Evolutionary conservation across 352 stramenopile genomes (phyloP).

Genomic region (Bremia lactucae): DNA sequence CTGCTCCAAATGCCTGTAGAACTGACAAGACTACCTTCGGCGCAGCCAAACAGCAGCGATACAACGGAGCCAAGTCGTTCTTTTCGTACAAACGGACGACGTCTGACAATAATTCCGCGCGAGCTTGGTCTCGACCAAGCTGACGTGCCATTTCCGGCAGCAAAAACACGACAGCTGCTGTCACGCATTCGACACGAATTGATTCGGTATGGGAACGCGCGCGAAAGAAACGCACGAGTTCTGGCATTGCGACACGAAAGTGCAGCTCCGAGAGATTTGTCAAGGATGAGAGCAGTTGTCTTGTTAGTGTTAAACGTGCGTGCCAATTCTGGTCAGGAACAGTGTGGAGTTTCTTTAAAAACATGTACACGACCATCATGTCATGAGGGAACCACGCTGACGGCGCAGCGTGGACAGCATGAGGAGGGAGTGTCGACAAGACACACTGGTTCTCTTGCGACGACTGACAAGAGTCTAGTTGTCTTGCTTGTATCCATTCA

Average conservation of each 20-base stretch:
- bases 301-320: slow-evolving; percentile 26
- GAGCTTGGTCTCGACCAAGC: slow-evolving; percentile 24
- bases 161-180: slow-evolving; percentile 49
- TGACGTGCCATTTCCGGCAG: slow-evolving; percentile 32
- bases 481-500: slow-evolving; percentile 8
- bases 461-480: slow-evolving; percentile 1
- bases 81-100: slow-evolving; percentile 52
- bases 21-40: slow-evolving; percentile 41
- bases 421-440: slow-evolving; percentile 1
- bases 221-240: slow-evolving; percentile 47
- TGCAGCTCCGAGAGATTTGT: slow-evolving; percentile 27
- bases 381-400: slow-evolving; percentile 35
- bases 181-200: slow-evolving; percentile 32
- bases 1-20: slow-evolving; percentile 34
- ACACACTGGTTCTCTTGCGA: background rate
- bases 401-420: slow-evolving; percentile 16
- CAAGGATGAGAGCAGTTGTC: slow-evolving; percentile 26
- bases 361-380: slow-evolving; percentile 37
- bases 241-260: slow-evolving; percentile 40
- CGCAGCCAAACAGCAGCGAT: slow-evolving; percentile 29
- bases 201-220: slow-evolving; percentile 26
- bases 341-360: slow-evolving; percentile 30
- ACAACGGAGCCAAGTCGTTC: slow-evolving; percentile 22
- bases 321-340: slow-evolving; percentile 24
- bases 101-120: slow-evolving; percentile 30